Base-by-base conservation (phyloP, 208 protist species). In the Acanthamoeba triangularis region DNA sequence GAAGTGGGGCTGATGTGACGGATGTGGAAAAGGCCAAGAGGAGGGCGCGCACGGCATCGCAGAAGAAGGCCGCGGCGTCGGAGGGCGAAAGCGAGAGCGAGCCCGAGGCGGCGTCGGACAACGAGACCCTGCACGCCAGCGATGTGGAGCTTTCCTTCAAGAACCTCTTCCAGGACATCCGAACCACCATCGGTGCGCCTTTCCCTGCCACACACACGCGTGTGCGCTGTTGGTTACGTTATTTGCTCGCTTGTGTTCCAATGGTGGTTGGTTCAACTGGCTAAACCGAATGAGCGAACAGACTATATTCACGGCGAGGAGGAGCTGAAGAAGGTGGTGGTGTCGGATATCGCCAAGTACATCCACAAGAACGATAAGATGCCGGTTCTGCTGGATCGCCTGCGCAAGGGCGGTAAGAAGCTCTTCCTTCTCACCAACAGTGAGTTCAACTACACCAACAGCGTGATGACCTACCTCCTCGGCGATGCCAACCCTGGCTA, bases 91-190 rank as follows among this genome's bases (percentile, higher is more conserved):
- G 56, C 16, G 74, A 52, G 23, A 52, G 30, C 44, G 74, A 84
- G 41, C 41, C 23, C 25, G 74, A 84, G 5, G 44, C 74, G 16
- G 25, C n/a, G 13, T 76, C 67, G 8, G 11, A 33, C 28, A 41
- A 95, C 37, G 84, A 95, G 78, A 56, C 47, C 20, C 33, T 95
- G 35, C 56, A 95, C 87, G 56, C 61, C 10, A 33, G 30, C 13
- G 94, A 82, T 8, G 44, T 91, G 67, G 94, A 61, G 30, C 76
- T 91, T 8, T 93, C 96, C 1, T 95, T 90, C 37, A 90, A 93
- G 25, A 97, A 97, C 28, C 54, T 97, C 7, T 97, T 97, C 56
- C 94, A 96, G 87, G 96, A 97, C 78, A 76, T 97, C 0, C 63
- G 96, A 65, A 93, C 85, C 25, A 93, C 96, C 33, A 96, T 94